Percentiles rank a stretch among this genome's conserved stretches.
Evolutionary conservation across 139 green algal genomes (phyloP).

Genomic region (Chlamydomonas incerta): DNA sequence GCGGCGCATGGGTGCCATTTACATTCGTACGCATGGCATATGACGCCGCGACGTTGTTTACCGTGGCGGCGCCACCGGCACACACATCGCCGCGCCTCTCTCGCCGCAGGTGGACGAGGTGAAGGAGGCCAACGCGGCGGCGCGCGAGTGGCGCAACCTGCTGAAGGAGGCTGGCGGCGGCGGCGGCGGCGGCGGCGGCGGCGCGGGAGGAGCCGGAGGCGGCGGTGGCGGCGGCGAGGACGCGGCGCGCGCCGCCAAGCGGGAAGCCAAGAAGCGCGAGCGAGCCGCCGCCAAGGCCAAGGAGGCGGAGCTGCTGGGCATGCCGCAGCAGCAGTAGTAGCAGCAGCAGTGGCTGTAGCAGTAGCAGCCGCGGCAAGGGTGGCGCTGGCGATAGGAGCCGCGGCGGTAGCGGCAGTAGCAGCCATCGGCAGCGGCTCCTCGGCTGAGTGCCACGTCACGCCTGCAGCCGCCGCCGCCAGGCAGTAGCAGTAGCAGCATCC

Average conservation of each 20-base stretch:
- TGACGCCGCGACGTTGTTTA: too few relatives aligned
- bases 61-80: too few relatives aligned
- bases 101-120: conserved; percentile 17
- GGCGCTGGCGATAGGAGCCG: not conserved
- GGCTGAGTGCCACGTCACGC: too few relatives aligned
- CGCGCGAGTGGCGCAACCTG: conserved; percentile 34
- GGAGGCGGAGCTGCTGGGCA: conserved; percentile 41
- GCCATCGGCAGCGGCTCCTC: too few relatives aligned
- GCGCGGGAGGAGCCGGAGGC: not conserved
- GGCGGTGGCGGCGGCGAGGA: not conserved
- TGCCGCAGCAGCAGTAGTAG: conserved; percentile 30
- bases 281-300: conserved; percentile 22
- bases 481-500: too few relatives aligned
- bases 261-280: conserved; percentile 14
- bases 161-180: not conserved
- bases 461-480: too few relatives aligned
- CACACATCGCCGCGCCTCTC: not conserved
- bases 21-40: too few relatives aligned
- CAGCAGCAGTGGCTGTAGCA: not conserved
- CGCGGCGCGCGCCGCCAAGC: conserved; percentile 29
- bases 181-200: not conserved
- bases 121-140: conserved; percentile 39
- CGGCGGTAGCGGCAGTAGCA: not conserved
- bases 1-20: too few relatives aligned
- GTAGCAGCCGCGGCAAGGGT: not conserved